Evolutionary conservation across 148 eudicot species (phyloP).

Genomic region (Rhododendron simsii): DNA sequence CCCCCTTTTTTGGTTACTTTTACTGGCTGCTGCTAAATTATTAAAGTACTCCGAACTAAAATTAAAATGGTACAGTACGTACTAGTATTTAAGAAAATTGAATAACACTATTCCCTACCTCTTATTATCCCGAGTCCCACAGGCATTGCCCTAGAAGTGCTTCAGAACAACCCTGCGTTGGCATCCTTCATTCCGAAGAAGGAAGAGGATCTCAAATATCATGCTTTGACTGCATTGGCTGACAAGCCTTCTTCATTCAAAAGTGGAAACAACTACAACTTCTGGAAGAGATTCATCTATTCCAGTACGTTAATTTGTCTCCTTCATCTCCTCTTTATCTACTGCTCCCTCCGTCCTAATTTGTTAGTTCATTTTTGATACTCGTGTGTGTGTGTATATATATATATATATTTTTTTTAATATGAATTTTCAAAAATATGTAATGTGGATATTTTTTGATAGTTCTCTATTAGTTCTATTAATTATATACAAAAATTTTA

Average conservation of each 20-base stretch:
- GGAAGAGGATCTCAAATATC: not conserved
- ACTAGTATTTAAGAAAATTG: not conserved
- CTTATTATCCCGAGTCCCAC: not conserved
- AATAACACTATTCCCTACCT: not conserved
- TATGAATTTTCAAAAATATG: no score
- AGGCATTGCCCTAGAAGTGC: not conserved
- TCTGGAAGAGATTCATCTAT: not conserved
- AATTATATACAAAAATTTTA: no score
- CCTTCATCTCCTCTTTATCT: not conserved
- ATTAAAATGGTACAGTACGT: no score
- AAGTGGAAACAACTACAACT: not conserved
- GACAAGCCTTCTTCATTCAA: not conserved
- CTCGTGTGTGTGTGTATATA: no score
- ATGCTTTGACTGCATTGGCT: not conserved
- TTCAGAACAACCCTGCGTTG: not conserved
- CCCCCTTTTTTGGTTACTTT: no score
- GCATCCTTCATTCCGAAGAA: not conserved
- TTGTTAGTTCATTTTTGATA: no score
- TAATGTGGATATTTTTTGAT: no score
- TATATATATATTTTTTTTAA: no score
- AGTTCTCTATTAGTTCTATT: no score
- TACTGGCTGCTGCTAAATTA: no score
- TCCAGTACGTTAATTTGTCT: not conserved
- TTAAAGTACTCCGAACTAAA: no score
- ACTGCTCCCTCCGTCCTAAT: not conserved